Evolutionary conservation across 1,139 yeast genomes (phyloP), one percentile per base, ranked within the genome.

Genomic region (Saccharomyces hybrid): DNA sequence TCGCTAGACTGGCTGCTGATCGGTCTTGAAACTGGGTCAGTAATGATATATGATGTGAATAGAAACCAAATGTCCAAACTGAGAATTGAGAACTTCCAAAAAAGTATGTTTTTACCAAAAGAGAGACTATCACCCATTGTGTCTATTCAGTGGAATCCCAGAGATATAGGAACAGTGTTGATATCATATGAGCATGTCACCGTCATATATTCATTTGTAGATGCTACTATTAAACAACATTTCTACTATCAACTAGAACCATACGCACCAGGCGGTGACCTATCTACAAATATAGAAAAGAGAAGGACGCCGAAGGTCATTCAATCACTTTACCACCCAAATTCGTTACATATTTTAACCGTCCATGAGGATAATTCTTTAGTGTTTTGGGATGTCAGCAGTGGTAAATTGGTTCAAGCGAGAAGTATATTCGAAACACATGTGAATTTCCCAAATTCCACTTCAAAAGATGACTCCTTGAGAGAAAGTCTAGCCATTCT

Each of bases 371-470:
- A 91, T 64, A 93, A 91, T 51, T 80, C 95, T 0, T 65, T 93
- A 49, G 96, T 82, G 3, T 93, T 93, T 64, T 93, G 98, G 97
- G 99, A 93, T 70, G 84, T 88, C 0, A 78, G 81, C 41, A 83
- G 84, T 47, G 96, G 93, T 0, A 80, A 80, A 11, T 72, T 84
- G 49, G 74, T 93, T 8, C 84, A 83, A 54, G 91, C 97, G 0
- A 78, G 98, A 61, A 80, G 88, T 1, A 62, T 87, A 7, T 78
- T 79, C 56, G 95, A 87, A 53, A 74, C 81, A 4, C 79, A 82
- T 55, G 79, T 89, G 27, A 84, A 89, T 63, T 68, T 72, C 28
- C 84, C 87, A 4, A 61, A 51, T 75, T 76, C 61, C 54, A 52
- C 55, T 5, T 29, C 54, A 1, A 48, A 52, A 21, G 56, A 59